Conservation (phyloP, 192 early-diverging fungal genomes). For the Lobosporangium transversale region DNA sequence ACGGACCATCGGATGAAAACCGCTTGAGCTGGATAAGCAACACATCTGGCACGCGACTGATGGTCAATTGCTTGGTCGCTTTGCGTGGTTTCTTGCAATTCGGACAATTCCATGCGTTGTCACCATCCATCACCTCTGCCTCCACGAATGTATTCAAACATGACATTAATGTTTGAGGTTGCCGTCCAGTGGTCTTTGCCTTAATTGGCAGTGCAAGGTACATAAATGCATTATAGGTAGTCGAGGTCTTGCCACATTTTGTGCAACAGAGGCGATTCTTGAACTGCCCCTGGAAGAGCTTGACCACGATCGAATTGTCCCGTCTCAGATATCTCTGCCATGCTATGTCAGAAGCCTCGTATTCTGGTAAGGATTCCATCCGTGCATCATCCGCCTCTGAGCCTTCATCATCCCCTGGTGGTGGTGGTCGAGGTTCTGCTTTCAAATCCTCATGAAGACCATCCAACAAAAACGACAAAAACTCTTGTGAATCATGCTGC, state of each 20-base stretch:
- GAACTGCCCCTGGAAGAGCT: slow-evolving; percentile 90
- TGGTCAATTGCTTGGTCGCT: slow-evolving; percentile 79
- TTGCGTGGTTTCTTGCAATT: slow-evolving; percentile 76
- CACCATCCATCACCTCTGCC: slow-evolving; percentile 87
- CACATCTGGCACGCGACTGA: slow-evolving; percentile 87
- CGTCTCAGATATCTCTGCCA: slow-evolving; percentile 79
- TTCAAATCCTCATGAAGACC: slow-evolving; percentile 94
- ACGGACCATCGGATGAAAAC: slow-evolving; percentile 92
- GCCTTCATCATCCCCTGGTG: slow-evolving; percentile 44
- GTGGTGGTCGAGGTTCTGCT: slow-evolving; percentile 57
- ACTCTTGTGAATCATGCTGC: slow-evolving; percentile 98
- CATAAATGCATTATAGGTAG: slow-evolving; percentile 93
- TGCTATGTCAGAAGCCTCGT: slow-evolving; percentile 65
- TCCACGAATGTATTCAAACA: slow-evolving; percentile 90
- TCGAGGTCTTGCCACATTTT: slow-evolving; percentile 79
- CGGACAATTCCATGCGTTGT: slow-evolving; percentile 93
- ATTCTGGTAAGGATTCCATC: slow-evolving; percentile 76
- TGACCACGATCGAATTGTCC: slow-evolving; percentile 88
- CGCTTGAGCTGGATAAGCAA: slow-evolving; percentile 95
- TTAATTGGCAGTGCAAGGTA: slow-evolving; percentile 93
- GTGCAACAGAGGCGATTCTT: slow-evolving; percentile 73
- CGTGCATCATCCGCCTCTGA: slow-evolving; percentile 62
- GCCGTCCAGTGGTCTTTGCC: slow-evolving; percentile 49
- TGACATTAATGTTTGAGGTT: slow-evolving; percentile 75
- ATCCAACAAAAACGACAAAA: slow-evolving; percentile 90